Base-by-base conservation (phyloP, 192 early-diverging fungal genomes). In the Rhizophlyctis rosea region DNA sequence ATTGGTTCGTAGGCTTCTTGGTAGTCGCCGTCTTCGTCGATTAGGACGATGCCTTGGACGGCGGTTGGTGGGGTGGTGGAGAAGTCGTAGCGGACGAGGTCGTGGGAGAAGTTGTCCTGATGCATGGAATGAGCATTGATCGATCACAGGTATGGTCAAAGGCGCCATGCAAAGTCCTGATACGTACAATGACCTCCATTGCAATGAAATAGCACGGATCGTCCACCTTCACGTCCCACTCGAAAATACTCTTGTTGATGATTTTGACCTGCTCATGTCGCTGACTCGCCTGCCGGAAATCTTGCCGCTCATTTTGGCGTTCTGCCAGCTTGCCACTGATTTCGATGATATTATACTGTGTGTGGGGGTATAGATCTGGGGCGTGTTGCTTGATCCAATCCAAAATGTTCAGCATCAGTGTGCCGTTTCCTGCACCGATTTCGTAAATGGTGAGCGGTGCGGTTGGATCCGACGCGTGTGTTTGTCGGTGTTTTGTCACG, bases 31-130 rank as follows among this genome's bases (percentile, higher is more conserved):
- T 90, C 81, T 31, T 87, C 79, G 61, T 92, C 88, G 25, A 86
- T 87, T 18, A 87, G 78, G 29, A 97, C 94, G 34, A 94, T 59
- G 9, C 85, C 93, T 69, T 96, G 91, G 18, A 82, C 73, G n/a
- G n/a, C n/a, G n/a, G n/a, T n/a, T n/a, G n/a, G n/a, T 3, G 94
- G 88, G 39, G 83, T 84, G 16, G 82, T 82, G 1, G 86, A 87
- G 0, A 80, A 76, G 58, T 93, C 88, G 68, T 95, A 95, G 14
- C 96, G 86, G 50, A 98, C 86, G 34, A 97, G 62, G 67, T 98
- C 96, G 65, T 98, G 96, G 4, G 96, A 84, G 72, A 98, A 91
- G 64, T 98, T 98, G 75, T 98, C 96, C 89, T 90, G 28, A 47
- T 18, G 35, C 30, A 5, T 47, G 51, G 48, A 23, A 30, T n/a